phyloP scores from a whole-genome alignment of 805 yeast species.

The Kluyveromyces nonfermentans region DNA sequence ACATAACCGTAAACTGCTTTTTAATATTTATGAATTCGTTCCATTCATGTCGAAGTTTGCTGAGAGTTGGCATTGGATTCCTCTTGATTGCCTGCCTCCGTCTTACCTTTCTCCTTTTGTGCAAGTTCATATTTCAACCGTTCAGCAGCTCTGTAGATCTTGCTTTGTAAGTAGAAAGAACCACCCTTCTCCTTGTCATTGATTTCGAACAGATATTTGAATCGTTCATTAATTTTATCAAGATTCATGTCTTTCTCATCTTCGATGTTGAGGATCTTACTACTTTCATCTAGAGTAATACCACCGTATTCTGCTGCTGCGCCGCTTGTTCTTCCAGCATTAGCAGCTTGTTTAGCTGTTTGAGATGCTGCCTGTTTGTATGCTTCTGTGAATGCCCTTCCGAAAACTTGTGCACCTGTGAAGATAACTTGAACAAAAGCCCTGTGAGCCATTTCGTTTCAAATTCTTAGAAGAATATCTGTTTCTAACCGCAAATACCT shows the following conservation, averaged over 20 bases:
- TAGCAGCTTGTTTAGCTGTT: constrained; percentile 62
- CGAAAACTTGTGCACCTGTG: constrained; percentile 94
- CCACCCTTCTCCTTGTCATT: constrained; percentile 95
- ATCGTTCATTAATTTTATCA: constrained; percentile 59
- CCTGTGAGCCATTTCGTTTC: constrained; percentile 65
- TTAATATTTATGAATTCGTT: neutral
- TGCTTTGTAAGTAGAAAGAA: constrained; percentile 85
- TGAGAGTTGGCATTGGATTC: neutral
- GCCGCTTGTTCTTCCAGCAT: constrained; percentile 34
- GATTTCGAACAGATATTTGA: constrained; percentile 73
- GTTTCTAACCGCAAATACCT: neutral
- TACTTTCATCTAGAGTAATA: constrained; percentile 78
- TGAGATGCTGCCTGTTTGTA: constrained; percentile 94
- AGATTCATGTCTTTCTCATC: constrained; percentile 40
- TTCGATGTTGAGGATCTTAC: constrained; percentile 80
- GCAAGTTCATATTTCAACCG: constrained; percentile 67
- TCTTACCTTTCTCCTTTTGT: constrained; percentile 15
- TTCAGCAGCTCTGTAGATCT: constrained; percentile 91
- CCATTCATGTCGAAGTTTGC: neutral
- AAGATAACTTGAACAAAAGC: constrained; percentile 78
- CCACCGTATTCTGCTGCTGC: constrained; percentile 50
- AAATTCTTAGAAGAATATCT: neutral
- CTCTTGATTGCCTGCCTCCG: neutral
- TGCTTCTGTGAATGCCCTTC: constrained; percentile 93
- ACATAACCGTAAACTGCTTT: neutral